A percentile compares a stretch with the other conserved stretches of the same genome.
phyloP scores from a whole-genome alignment of 1,139 yeast genomes.

The Kazachstania sp. region DNA sequence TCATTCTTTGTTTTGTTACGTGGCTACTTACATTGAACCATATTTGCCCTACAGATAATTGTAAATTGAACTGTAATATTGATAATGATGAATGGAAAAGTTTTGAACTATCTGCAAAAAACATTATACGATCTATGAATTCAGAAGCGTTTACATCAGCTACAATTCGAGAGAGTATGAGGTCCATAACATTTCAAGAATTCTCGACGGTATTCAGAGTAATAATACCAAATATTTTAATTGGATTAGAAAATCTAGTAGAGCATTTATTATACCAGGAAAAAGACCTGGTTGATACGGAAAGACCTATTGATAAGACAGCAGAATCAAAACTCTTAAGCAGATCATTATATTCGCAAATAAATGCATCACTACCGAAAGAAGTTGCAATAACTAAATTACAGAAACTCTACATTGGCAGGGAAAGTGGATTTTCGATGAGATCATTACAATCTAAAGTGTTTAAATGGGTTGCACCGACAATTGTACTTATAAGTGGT shows the following conservation, averaged over 20 bases:
- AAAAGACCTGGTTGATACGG: constrained; percentile 13
- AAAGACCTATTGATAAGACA: constrained; percentile 4
- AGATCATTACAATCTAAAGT: constrained; percentile 76
- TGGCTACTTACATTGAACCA: constrained; percentile 37
- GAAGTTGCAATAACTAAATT: constrained; percentile 38
- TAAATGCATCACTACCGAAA: constrained; percentile 28
- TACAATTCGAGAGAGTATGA: constrained; percentile 14
- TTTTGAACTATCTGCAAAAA: constrained; percentile 26
- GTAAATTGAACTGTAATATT: constrained; percentile 13
- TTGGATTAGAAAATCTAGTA: constrained; percentile 35
- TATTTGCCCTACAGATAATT: constrained; percentile 26
- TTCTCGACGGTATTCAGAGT: constrained; percentile 32
- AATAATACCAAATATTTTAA: constrained; percentile 35
- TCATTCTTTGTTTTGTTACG: constrained; percentile 36
- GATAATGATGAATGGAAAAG: constrained; percentile 15
- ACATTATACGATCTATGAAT: constrained; percentile 43
- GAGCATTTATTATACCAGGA: constrained; percentile 30
- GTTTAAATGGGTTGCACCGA: constrained; percentile 87
- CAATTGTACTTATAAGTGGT: constrained; percentile 64
- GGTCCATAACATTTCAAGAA: constrained; percentile 32
- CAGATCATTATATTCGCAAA: constrained; percentile 29
- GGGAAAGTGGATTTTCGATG: constrained; percentile 74
- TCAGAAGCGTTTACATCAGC: constrained; percentile 20
- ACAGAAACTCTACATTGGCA: constrained; percentile 61
- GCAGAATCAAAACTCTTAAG: constrained; percentile 24